Evolutionary conservation across 1,284 basidiomycete species (phyloP).

Genomic region (Hymenochaete sp.): DNA sequence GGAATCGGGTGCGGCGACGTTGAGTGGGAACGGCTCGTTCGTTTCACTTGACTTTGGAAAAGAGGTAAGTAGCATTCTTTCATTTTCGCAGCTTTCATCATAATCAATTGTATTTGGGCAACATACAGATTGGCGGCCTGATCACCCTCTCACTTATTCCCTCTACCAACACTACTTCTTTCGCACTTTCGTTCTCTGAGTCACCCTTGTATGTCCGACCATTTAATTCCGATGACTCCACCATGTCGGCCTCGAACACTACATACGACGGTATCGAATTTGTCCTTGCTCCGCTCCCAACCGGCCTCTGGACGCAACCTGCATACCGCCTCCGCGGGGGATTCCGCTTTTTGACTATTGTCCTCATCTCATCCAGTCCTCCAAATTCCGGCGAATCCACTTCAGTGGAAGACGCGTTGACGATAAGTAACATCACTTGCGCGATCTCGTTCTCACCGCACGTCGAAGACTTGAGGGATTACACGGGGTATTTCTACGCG

Average conservation of each 20-base stretch:
- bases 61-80: conserved; percentile 27
- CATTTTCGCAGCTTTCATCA: not conserved
- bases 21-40: conserved; percentile 31
- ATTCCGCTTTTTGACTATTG: conserved; percentile 48
- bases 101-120: not conserved
- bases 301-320: conserved; percentile 44
- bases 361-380: conserved; percentile 33
- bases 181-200: conserved; percentile 41
- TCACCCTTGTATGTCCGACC: conserved; percentile 38
- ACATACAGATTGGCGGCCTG: conserved; percentile 35
- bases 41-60: conserved; percentile 38
- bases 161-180: conserved; percentile 24
- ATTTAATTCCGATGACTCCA: conserved; percentile 37
- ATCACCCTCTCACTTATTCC: conserved; percentile 34
- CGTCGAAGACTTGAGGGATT: conserved; percentile 40
- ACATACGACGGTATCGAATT: conserved; percentile 22
- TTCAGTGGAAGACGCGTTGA: conserved; percentile 28
- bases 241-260: conserved; percentile 31
- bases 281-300: conserved; percentile 26
- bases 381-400: not conserved
- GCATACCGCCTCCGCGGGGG: conserved; percentile 39
- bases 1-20: conserved; percentile 27
- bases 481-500: conserved; percentile 49
- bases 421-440: conserved; percentile 44
- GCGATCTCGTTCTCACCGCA: conserved; percentile 50